phyloP scores from a whole-genome alignment of 2,329 filamentous ascomycete genomes.

The Fusarium sp. region DNA sequence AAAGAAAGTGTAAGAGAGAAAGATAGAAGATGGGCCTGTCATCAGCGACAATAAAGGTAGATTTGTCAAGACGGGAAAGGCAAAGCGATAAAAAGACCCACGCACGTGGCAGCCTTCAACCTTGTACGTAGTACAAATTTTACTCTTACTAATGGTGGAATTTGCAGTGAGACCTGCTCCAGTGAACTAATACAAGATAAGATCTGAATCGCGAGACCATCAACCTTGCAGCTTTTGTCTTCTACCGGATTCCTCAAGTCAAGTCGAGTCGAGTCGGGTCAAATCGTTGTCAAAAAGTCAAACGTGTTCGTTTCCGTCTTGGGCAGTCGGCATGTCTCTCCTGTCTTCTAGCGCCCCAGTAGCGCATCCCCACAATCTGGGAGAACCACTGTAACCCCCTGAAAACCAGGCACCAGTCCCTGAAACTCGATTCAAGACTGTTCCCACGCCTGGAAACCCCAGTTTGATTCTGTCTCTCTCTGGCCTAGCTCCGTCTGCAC shows the following conservation, averaged over 20 bases:
- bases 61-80: slow-evolving; percentile 48
- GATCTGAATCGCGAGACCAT: slow-evolving; percentile 21
- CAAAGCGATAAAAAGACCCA: slow-evolving; percentile 49
- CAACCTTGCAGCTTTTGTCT: slow-evolving; percentile 20
- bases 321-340: slow-evolving; percentile 40
- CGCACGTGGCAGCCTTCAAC: slow-evolving; percentile 52
- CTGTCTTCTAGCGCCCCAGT: slow-evolving; percentile 29
- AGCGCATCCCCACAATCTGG: slow-evolving; percentile 40
- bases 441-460: not conserved
- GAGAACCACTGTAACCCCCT: slow-evolving; percentile 17
- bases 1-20: slow-evolving; percentile 33
- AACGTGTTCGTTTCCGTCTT: slow-evolving; percentile 51
- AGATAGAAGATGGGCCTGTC: slow-evolving; percentile 43
- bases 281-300: slow-evolving; percentile 43
- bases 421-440: slow-evolving; percentile 29
- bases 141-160: not conserved
- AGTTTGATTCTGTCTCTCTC: slow-evolving; percentile 8
- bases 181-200: slow-evolving; percentile 4
- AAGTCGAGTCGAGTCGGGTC: slow-evolving; percentile 6
- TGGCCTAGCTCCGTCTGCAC: slow-evolving; percentile 34
- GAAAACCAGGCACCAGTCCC: slow-evolving; percentile 20
- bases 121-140: slow-evolving; percentile 18
- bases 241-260: not conserved
- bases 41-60: slow-evolving; percentile 41
- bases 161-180: not conserved